phyloP scores from a whole-genome alignment of 2,329 filamentous ascomycete genomes.

The Exophiala calicioides region DNA sequence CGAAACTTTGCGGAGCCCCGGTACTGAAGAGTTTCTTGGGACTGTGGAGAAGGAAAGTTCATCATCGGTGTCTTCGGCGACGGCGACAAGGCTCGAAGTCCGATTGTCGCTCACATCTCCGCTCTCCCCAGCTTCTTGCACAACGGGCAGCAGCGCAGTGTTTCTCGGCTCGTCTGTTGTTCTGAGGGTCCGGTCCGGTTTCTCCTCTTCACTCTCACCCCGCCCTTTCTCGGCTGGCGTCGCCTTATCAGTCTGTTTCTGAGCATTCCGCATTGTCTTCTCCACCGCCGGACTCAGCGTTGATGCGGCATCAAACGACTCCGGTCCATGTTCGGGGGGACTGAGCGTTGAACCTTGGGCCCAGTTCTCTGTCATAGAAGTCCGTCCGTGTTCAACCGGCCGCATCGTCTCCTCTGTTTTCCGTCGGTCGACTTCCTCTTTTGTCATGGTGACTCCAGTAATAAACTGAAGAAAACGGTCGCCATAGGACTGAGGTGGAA shows the following conservation, averaged over 20 bases:
- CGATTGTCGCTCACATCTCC: conserved; percentile 52
- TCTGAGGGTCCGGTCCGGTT: conserved; percentile 63
- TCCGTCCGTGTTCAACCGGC: conserved; percentile 10
- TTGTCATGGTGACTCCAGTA: conserved; percentile 82
- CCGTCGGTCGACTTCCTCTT: conserved; percentile 72
- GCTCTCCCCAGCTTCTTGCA: conserved; percentile 83
- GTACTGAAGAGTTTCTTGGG: conserved; percentile 8
- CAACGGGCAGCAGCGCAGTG: conserved; percentile 70
- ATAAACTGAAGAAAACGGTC: conserved; percentile 95
- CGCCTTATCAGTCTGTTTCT: conserved; percentile 63
- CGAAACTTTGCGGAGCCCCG: conserved; percentile 22
- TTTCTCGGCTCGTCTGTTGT: conserved; percentile 58
- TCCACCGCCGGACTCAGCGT: conserved; percentile 47
- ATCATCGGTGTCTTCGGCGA: conserved; percentile 7
- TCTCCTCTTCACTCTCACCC: conserved; percentile 55
- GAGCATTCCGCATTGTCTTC: conserved; percentile 59
- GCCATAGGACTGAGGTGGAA: conserved; percentile 86
- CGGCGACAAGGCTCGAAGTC: conserved; percentile 13
- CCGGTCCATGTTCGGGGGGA: conserved; percentile 21
- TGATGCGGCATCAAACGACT: conserved; percentile 32
- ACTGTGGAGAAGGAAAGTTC: conserved; percentile 1
- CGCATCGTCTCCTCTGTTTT: conserved; percentile 29
- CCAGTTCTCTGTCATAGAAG: conserved; percentile 32
- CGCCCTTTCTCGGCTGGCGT: conserved; percentile 42
- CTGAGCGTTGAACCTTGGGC: conserved; percentile 35